A percentile compares a stretch with the other conserved stretches of the same genome.
Evolutionary conservation across 305 asterid species (phyloP).

Genomic region (Withania somnifera): DNA sequence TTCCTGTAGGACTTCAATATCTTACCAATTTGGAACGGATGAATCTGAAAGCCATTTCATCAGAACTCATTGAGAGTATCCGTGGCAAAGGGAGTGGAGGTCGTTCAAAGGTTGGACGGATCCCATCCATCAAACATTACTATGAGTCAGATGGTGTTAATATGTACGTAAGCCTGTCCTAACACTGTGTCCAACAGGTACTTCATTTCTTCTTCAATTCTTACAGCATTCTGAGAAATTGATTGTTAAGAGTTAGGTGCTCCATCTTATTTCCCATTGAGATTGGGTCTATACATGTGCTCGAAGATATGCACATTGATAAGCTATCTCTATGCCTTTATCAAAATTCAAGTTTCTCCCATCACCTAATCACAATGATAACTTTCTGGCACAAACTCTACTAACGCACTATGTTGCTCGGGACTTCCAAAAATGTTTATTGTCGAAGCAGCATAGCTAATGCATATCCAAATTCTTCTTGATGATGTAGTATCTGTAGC

Average conservation of each 20-base stretch:
- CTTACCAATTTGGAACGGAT: conserved; percentile 6
- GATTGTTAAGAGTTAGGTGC: background rate
- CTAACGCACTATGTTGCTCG: background rate
- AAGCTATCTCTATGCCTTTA: background rate
- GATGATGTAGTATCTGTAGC: background rate
- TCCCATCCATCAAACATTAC: conserved; percentile 5
- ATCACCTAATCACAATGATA: background rate
- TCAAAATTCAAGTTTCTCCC: background rate
- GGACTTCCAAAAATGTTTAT: background rate
- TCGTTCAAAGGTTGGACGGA: background rate
- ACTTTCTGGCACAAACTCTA: background rate
- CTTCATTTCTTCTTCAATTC: background rate
- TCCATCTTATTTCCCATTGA: background rate
- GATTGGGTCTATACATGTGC: background rate
- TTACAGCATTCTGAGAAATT: background rate
- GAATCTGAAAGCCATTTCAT: conserved; percentile 3
- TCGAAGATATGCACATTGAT: background rate
- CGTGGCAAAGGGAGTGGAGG: background rate
- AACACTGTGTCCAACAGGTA: background rate
- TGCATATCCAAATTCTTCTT: background rate
- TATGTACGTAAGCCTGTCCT: background rate
- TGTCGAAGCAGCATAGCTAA: background rate
- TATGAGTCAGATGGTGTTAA: background rate
- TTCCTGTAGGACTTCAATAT: conserved; percentile 14
- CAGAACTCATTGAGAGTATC: conserved; percentile 4